A percentile compares a stretch with the other conserved stretches of the same genome.
These are phyloP conservation scores for Citrullus colocynthis DNA, from an alignment of 306 rosid species.

Conservation along the genomic window DNA sequence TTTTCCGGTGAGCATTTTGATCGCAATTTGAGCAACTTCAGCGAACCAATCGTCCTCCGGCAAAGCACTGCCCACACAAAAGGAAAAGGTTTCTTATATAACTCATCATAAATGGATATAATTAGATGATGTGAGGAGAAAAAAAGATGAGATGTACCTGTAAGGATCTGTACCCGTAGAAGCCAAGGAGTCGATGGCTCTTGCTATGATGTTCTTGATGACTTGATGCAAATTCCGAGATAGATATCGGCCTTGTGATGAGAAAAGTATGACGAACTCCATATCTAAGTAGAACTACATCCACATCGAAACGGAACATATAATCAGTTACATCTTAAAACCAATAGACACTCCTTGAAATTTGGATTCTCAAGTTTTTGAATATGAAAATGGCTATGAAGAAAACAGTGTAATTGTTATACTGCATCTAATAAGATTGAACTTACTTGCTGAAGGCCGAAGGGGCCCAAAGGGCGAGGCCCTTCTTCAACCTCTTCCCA, in stretches of 20 bases:
- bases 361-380: too few relatives aligned
- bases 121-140: not conserved
- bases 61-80: slow-evolving; percentile 30
- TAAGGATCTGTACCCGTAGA: slow-evolving; percentile 79
- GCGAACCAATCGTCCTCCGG: slow-evolving; percentile 97
- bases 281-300: slow-evolving; percentile 81
- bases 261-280: slow-evolving; percentile 84
- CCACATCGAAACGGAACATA: not conserved
- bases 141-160: slow-evolving; percentile 37
- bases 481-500: slow-evolving; percentile 79
- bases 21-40: slow-evolving; percentile 71
- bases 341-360: too few relatives aligned
- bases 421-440: too few relatives aligned
- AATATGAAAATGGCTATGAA: too few relatives aligned
- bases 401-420: too few relatives aligned
- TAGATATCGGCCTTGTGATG: slow-evolving; percentile 81
- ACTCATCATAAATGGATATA: too few relatives aligned
- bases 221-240: slow-evolving; percentile 81
- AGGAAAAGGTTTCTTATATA: not conserved
- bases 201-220: slow-evolving; percentile 50
- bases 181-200: slow-evolving; percentile 65
- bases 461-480: slow-evolving; percentile 55
- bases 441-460: slow-evolving; percentile 85
- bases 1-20: slow-evolving; percentile 66
- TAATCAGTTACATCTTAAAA: too few relatives aligned